Evolutionary conservation across 2,329 filamentous ascomycete species (phyloP), one percentile per base, ranked within the genome.

Genomic region (Fusarium udum): DNA sequence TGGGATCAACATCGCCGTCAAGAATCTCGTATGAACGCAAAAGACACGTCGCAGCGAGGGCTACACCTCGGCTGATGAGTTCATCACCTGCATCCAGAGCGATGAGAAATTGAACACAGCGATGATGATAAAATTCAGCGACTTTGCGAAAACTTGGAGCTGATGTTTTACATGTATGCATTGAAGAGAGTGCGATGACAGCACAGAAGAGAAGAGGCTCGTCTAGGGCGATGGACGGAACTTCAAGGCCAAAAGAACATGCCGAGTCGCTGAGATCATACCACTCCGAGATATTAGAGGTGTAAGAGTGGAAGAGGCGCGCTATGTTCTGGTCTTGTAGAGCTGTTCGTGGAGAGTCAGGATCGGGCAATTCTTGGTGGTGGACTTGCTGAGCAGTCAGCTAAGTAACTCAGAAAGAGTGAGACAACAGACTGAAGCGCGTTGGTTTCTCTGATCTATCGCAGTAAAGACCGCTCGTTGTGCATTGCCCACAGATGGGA

Each of bases 11-110:
- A 5, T 83, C 82, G 42, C 84, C 82, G 31, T 80, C 80, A 2
- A 87, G 79, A 11, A 87, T 87, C 71, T 87, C 85, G 59, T 86
- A 87, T 2, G 85, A 86, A 16, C 85, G 78, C 20, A 87, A 70
- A 7, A 88, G 75, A 72, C 86, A 87, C 3, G 85, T 84, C 7
- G 85, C 81, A 6, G 85, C 84, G 4, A 87, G 78, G 1, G 83
- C 84, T 7, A 84, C 79, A 4, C 83, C 84, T 18, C 80, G 80
- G 18, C 79, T 71, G 18, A 82, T 75, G 9, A 79, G 74, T 4
- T 75, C 61, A 20, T 80, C 79, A 4, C 77, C 74, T 6, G 79
- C 73, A 0, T 80, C 79, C 4, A 87, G 74, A 1, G 72, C 71
- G n/a, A 86, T 82, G 8, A 87, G 72, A 7, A 77, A 75, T n/a